These are phyloP conservation scores for Nakaseomyces nivariensis DNA, from an alignment of 1,139 yeast genomes.

Conservation along the genomic window DNA sequence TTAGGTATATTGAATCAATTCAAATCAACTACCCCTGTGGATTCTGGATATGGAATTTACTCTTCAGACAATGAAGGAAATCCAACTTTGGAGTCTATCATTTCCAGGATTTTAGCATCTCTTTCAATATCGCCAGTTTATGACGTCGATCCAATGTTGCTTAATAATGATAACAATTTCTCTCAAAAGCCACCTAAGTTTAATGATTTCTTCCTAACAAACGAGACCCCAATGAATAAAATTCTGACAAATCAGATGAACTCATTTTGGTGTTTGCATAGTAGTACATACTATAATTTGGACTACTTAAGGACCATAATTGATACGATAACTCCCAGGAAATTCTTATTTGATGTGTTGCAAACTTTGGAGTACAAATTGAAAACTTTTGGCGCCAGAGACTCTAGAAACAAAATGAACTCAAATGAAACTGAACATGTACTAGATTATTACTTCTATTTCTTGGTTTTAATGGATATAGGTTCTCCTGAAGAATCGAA, in stretches of 20 bases:
- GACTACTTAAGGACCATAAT: conserved; percentile 26
- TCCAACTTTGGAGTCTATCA: conserved; percentile 21
- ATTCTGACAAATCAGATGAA: conserved; percentile 28
- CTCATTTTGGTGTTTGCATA: conserved; percentile 30
- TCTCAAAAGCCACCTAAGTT: conserved; percentile 24
- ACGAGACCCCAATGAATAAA: conserved; percentile 26
- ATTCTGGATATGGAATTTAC: conserved; percentile 26
- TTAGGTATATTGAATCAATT: conserved; percentile 21
- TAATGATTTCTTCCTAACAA: conserved; percentile 18
- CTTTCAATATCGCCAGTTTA: conserved; percentile 22
- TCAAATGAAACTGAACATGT: conserved; percentile 21
- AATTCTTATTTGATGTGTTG: conserved; percentile 22
- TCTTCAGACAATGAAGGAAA: conserved; percentile 24
- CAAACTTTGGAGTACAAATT: conserved; percentile 22
- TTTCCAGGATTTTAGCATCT: conserved; percentile 17
- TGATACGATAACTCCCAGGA: conserved; percentile 20
- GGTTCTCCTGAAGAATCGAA: conserved; percentile 17
- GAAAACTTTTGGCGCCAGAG: conserved; percentile 20
- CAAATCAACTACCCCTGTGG: conserved; percentile 11
- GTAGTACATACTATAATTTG: conserved; percentile 29
- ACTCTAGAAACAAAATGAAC: conserved; percentile 16
- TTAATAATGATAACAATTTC: conserved; percentile 18
- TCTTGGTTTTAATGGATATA: conserved; percentile 25
- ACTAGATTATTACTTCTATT: conserved; percentile 24
- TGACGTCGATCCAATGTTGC: conserved; percentile 22